Base-by-base conservation (phyloP, 176 grass and related monocot species). In the Zea mays region DNA sequence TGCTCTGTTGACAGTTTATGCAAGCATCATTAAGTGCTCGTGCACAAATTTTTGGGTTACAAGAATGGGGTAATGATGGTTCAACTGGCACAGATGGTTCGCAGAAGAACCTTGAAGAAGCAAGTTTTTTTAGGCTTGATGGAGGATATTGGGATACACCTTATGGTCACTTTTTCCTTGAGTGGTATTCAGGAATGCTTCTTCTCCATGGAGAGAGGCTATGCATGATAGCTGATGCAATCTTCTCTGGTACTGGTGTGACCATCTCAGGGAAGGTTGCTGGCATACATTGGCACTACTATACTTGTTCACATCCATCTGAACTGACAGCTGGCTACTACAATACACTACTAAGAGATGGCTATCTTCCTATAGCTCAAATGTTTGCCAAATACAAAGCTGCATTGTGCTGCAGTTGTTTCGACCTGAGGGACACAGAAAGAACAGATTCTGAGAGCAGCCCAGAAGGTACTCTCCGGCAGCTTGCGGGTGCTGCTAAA, bases 141-240 rank as follows among this genome's bases (percentile, higher is more conserved):
- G 78, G 78, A 88, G 91, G 85, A 66, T 90, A 85, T 79, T 90
- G 91, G 88, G 90, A 93, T 70, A 86, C 82, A 45, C 71, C 82
- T 70, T 88, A 78, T 67, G 88, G 91, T 19, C 85, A 20, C 2
- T 88, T 93, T 83, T 93, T 93, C 72, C 91, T 93, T 3, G 88
- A 93, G 69, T 93, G 91, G 91, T 93, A 93, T 82, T 90, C 88
- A 39, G 88, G 85, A 43, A 83, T 93, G 88, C 85, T 93, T 57
- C 75, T 90, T 38, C 79, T 86, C 41, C 91, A 93, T 66, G 88
- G 88, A 10, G 88, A 93, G 76, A 90, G 91, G 40, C 73, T 93
- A 81, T 93, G 91, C 76, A 78, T 83, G 61, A 64, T 75, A 16
- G 70, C 91, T 49, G 75, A 88, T 78, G 71, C 67, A 11, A 52